These are phyloP conservation scores for Colletotrichum limetticola DNA, from an alignment of 2,329 filamentous ascomycete species.

Conservation along the genomic window DNA sequence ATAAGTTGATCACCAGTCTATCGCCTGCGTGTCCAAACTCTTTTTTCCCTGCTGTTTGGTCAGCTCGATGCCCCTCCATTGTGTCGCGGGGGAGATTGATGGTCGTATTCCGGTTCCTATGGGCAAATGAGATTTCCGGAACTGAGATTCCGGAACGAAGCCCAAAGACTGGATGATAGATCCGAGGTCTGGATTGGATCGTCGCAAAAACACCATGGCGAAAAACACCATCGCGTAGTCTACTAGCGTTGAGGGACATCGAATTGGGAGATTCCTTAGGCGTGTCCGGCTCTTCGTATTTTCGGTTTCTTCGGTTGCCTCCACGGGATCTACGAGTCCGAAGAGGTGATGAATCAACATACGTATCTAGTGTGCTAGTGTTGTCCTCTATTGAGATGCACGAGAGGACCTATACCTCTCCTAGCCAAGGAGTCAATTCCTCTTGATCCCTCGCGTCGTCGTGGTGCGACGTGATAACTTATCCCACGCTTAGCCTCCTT, in stretches of 20 bases:
- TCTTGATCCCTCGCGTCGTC: background rate
- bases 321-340: background rate
- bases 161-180: background rate
- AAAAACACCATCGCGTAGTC: background rate
- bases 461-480: background rate
- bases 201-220: background rate
- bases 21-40: background rate
- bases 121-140: background rate
- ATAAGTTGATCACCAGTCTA: background rate
- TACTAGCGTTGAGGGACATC: background rate
- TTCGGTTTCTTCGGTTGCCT: background rate
- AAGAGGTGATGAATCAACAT: background rate
- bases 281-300: background rate
- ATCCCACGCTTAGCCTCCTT: background rate
- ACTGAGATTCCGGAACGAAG: background rate
- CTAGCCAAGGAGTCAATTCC: too few species aligned
- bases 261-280: background rate
- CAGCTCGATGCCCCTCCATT: background rate
- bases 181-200: background rate
- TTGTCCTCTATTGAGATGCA: background rate
- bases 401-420: background rate
- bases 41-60: background rate
- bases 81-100: background rate
- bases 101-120: background rate
- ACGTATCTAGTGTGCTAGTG: background rate